phyloP scores from a whole-genome alignment of 179 eudicot genomes.

The Sideroxylon spinosum region DNA sequence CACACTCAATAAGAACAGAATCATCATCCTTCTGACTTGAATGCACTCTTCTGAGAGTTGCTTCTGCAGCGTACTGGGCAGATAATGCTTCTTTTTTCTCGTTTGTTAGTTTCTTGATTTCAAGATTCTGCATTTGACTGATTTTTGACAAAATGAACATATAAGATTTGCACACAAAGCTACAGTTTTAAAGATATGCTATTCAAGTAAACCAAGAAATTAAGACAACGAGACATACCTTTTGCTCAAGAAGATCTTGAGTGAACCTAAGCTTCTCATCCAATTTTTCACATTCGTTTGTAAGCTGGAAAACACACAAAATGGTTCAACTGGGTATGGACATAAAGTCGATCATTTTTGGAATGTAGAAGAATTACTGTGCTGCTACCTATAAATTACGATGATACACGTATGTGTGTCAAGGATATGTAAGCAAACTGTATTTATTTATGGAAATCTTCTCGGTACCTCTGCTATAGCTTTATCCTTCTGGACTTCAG shows the following conservation, averaged over 20 bases:
- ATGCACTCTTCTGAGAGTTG: slow-evolving; percentile 77
- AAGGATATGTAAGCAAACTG: background rate
- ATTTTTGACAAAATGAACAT: slow-evolving; percentile 7
- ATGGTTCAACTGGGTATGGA: no score
- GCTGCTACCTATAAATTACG: no score
- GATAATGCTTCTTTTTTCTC: slow-evolving; percentile 88
- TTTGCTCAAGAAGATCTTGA: slow-evolving; percentile 63
- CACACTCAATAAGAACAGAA: slow-evolving; percentile 56
- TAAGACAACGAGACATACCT: slow-evolving; percentile 33
- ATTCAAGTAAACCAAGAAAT: no score
- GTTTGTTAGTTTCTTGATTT: slow-evolving; percentile 57
- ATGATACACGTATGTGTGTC: no score
- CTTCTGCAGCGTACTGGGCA: slow-evolving; percentile 93
- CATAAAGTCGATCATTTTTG: no score
- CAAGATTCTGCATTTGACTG: slow-evolving; percentile 68
- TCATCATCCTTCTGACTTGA: slow-evolving; percentile 70
- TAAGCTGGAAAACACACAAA: slow-evolving; percentile 43
- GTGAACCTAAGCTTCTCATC: slow-evolving; percentile 54
- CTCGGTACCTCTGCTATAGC: slow-evolving; percentile 76
- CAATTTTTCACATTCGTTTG: slow-evolving; percentile 39
- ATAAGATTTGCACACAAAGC: background rate
- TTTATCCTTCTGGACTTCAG: slow-evolving; percentile 64
- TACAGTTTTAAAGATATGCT: background rate
- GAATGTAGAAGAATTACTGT: no score
- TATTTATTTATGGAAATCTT: background rate